Base-by-base conservation (phyloP, 805 yeast species). In the Ogataea thermomethanolica region DNA sequence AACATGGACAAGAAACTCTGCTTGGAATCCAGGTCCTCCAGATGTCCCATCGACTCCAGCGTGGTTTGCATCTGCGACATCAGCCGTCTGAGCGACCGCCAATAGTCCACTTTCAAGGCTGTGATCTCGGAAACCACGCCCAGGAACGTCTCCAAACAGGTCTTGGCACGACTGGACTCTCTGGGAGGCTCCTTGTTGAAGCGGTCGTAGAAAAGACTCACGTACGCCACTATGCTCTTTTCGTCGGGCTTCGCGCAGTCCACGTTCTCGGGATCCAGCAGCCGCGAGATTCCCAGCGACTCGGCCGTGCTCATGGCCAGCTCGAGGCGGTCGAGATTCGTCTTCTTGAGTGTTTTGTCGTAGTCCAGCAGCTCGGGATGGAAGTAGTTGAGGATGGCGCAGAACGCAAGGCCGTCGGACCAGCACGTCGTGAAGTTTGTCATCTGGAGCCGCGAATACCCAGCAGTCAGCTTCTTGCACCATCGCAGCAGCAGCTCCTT, bases 221-320 rank as follows among this genome's bases (percentile, higher is more conserved):
- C 58, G 52, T 76, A 80, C 12, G 81, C 71, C 48, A 80, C 67
- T 11, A 81, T 65, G 29, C 80, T 70, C 47, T 76, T 71, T 46
- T 81, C 87, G 46, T 81, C 86, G 0, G 83, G 83, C 17, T 63
- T 65, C 10, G 62, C 53, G 15, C 66, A 62, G 26, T 62, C 62
- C 42, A 79, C 67, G 57, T 78, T 84, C 25, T 76, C 79, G 1
- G 67, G 70, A 38, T 78, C 81, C 5, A 78, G 67, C 36, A 81
- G 58, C 34, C 63, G 67, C 1, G 78, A 75, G 22, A 81, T 74
- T 1, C 73, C 76, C 17, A 75, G 57, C 11, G 66, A 60, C 10
- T 70, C 63, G 0, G 81, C 79, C 22, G 65, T 55, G 2, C 53
- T 50, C 22, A 79, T 54, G 1, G 77, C 72, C 14, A 54, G 30